phyloP scores from a whole-genome alignment of 495 filamentous ascomycete genomes.

The Penicillium atrosanguineum region DNA sequence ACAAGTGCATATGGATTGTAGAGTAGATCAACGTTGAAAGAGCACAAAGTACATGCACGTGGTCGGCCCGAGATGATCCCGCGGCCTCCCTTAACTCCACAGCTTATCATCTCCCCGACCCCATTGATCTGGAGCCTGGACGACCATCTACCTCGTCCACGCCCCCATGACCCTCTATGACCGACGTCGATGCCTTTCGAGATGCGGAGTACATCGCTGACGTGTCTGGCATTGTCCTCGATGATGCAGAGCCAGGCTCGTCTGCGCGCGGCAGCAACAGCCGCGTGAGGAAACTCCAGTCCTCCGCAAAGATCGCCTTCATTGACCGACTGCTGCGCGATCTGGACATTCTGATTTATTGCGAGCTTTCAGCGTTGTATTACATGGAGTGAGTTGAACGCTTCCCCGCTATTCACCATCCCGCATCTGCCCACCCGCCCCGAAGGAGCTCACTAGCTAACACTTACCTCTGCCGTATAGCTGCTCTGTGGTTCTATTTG shows the following conservation, averaged over 20 bases:
- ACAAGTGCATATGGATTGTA: background rate
- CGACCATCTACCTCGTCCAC: constrained; percentile 25
- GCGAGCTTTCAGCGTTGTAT: constrained; percentile 77
- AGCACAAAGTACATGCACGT: constrained; percentile 9
- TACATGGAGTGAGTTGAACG: constrained; percentile 75
- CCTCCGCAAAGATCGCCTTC: constrained; percentile 50
- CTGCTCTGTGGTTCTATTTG: constrained; percentile 72
- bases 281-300: constrained; percentile 39
- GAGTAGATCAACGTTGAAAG: background rate
- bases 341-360: constrained; percentile 78
- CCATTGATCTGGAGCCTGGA: constrained; percentile 6
- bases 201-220: constrained; percentile 53
- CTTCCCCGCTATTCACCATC: background rate
- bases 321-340: constrained; percentile 68
- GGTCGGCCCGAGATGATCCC: constrained; percentile 28
- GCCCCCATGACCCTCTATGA: constrained; percentile 52
- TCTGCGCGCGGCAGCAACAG: constrained; percentile 17
- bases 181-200: constrained; percentile 48
- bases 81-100: constrained; percentile 15
- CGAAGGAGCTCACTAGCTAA: background rate
- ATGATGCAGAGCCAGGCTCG: constrained; percentile 24
- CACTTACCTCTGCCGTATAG: constrained; percentile 41
- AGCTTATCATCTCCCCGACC: constrained; percentile 11
- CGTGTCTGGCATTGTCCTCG: constrained; percentile 44
- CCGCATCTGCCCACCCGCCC: background rate